Conservation (phyloP, 1,139 yeast genomes). For the Nematodospora anomalae region DNA sequence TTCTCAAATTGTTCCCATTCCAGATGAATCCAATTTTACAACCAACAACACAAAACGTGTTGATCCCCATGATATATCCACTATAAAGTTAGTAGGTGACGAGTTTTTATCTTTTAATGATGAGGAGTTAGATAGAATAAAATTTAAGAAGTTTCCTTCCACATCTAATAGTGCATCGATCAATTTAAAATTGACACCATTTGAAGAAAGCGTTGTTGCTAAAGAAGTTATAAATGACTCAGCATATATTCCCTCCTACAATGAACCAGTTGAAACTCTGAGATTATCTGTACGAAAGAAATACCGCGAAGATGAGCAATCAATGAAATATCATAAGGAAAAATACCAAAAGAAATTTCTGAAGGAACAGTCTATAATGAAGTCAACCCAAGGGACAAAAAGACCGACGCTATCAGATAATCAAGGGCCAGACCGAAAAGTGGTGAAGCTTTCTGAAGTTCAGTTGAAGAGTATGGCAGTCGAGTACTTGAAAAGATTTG, state of each 20-base stretch:
- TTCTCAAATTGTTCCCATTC: conserved; percentile 8
- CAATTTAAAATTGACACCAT: conserved; percentile 3
- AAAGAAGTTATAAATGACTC: neutral
- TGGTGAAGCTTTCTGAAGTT: conserved; percentile 11
- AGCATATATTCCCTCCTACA: neutral
- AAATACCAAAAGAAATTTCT: conserved; percentile 16
- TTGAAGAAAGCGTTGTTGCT: conserved; percentile 4
- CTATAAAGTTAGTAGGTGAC: conserved; percentile 17
- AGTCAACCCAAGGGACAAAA: neutral
- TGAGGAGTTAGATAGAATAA: conserved; percentile 19
- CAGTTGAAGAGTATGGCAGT: conserved; percentile 3
- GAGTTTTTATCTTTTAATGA: conserved; percentile 20
- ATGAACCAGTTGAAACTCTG: conserved; percentile 6
- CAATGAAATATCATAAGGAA: conserved; percentile 15
- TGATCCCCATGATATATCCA: conserved; percentile 6
- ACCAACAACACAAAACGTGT: conserved; percentile 2
- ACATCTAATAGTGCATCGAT: conserved; percentile 9
- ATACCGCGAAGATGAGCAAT: conserved; percentile 13
- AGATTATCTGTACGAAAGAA: conserved; percentile 18
- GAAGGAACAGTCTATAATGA: conserved; percentile 7
- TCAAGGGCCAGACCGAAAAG: neutral
- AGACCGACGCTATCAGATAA: neutral
- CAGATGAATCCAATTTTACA: conserved; percentile 5
- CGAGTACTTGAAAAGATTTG: conserved; percentile 17
- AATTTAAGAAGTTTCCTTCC: conserved; percentile 11